A percentile compares a stretch with the other conserved stretches of the same genome.
Conservation (phyloP, 257 asterid genomes). For the Striga asiatica region DNA sequence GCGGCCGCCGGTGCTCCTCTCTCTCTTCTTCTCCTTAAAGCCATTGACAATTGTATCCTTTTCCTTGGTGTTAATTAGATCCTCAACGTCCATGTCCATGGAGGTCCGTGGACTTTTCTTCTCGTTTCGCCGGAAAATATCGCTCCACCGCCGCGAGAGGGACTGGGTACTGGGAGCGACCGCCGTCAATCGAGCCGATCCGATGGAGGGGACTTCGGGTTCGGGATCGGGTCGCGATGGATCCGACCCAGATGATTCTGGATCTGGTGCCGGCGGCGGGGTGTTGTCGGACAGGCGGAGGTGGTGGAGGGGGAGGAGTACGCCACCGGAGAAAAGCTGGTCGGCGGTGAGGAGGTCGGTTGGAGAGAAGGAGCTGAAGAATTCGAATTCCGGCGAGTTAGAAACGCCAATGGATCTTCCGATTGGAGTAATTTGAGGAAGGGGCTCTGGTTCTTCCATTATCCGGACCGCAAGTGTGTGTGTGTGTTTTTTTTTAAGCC, state of each 20-base stretch:
- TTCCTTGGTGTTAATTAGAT: no score
- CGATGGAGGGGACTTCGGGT: slow-evolving; percentile 13
- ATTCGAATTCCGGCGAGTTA: slow-evolving; percentile 81
- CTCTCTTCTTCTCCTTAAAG: slow-evolving; percentile 11
- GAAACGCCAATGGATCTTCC: slow-evolving; percentile 25
- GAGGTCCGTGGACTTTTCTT: slow-evolving; percentile 10
- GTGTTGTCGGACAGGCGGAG: slow-evolving; percentile 28
- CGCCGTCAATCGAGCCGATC: slow-evolving; percentile 20
- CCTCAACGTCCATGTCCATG: background rate
- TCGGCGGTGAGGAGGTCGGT: slow-evolving; percentile 66
- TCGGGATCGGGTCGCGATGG: slow-evolving; percentile 11
- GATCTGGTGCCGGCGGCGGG: slow-evolving; percentile 5
- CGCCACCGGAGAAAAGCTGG: slow-evolving; percentile 78
- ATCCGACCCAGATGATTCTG: slow-evolving; percentile 30
- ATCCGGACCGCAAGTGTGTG: no score
- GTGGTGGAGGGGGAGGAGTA: slow-evolving; percentile 71
- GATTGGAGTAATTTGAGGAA: slow-evolving; percentile 36
- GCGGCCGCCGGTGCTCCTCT: slow-evolving; percentile 30
- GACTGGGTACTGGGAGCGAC: slow-evolving; percentile 10
- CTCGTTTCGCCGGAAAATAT: slow-evolving; percentile 48
- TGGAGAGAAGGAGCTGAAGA: slow-evolving; percentile 53
- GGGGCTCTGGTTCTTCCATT: slow-evolving; percentile 26
- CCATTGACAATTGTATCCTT: background rate
- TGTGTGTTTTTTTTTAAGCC: no score
- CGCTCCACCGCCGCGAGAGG: slow-evolving; percentile 70